Conservation (phyloP, 495 filamentous ascomycete genomes). For the Viridothelium virens region DNA sequence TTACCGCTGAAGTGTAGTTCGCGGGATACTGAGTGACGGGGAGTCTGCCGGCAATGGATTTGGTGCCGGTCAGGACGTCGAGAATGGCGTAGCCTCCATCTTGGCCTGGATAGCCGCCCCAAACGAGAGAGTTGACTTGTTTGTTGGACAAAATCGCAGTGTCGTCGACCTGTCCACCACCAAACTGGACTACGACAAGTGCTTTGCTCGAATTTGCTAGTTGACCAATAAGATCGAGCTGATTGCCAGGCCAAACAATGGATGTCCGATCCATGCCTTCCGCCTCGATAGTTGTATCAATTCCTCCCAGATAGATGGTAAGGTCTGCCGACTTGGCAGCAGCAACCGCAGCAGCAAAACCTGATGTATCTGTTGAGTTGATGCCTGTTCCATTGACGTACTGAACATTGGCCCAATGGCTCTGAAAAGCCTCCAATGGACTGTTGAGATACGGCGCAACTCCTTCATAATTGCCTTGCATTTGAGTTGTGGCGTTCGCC, state of each 20-base stretch:
- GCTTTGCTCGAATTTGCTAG: constrained; percentile 42
- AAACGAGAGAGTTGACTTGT: constrained; percentile 40
- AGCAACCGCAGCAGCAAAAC: constrained; percentile 39
- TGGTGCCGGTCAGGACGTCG: constrained; percentile 43
- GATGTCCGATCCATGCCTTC: constrained; percentile 44
- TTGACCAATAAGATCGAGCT: constrained; percentile 43
- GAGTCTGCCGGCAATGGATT: constrained; percentile 45
- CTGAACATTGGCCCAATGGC: constrained; percentile 33
- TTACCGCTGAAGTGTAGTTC: constrained; percentile 41
- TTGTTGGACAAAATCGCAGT: constrained; percentile 26
- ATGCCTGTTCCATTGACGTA: constrained; percentile 41
- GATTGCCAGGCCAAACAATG: constrained; percentile 48
- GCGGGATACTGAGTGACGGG: constrained; percentile 48
- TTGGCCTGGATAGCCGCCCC: constrained; percentile 51
- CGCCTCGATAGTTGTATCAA: constrained; percentile 46
- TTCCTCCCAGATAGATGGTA: constrained; percentile 48
- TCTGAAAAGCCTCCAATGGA: constrained; percentile 29
- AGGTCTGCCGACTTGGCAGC: constrained; percentile 44
- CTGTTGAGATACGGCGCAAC: constrained; percentile 46
- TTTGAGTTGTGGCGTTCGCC: constrained; percentile 46
- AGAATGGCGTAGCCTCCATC: constrained; percentile 43
- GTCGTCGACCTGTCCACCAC: constrained; percentile 32
- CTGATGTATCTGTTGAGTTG: constrained; percentile 34
- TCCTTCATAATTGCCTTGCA: constrained; percentile 52
- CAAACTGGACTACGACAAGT: constrained; percentile 47